Evolutionary conservation across 148 eudicot genomes (phyloP).

Genomic region (Hydrangea macrophylla): DNA sequence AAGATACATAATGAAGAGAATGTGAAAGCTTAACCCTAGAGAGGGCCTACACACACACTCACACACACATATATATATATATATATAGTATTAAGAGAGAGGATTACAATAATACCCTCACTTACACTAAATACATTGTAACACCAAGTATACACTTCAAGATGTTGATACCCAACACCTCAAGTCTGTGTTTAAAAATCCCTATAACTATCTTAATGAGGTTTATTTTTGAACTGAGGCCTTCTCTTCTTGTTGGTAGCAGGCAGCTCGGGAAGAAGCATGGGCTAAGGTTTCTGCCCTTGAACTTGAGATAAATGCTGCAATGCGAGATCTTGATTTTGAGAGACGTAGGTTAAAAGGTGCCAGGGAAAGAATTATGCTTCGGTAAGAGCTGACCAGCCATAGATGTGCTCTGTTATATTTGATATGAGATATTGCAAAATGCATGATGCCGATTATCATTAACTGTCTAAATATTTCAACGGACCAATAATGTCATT

Average conservation of each 20-base stretch:
- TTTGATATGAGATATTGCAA: background rate
- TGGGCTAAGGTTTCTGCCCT: constrained; percentile 97
- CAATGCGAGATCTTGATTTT: constrained; percentile 89
- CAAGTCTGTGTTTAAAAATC: background rate
- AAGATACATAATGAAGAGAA: no score
- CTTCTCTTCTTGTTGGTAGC: constrained; percentile 63
- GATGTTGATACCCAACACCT: no score
- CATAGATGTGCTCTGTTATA: background rate
- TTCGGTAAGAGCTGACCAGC: constrained; percentile 52
- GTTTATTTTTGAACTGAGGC: constrained; percentile 29
- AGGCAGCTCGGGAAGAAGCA: constrained; percentile 99
- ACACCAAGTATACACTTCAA: no score
- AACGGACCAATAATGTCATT: background rate
- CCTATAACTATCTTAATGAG: background rate
- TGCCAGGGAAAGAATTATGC: constrained; percentile 93
- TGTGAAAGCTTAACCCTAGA: no score
- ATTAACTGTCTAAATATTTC: background rate
- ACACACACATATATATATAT: no score
- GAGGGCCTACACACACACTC: no score
- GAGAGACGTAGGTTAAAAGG: constrained; percentile 81
- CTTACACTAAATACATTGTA: no score
- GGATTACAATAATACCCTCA: no score
- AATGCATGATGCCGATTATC: background rate
- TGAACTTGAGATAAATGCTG: constrained; percentile 86
- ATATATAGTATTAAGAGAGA: no score